Conservation (phyloP, 345 rosid genomes). For the Hypericum perforatum region DNA sequence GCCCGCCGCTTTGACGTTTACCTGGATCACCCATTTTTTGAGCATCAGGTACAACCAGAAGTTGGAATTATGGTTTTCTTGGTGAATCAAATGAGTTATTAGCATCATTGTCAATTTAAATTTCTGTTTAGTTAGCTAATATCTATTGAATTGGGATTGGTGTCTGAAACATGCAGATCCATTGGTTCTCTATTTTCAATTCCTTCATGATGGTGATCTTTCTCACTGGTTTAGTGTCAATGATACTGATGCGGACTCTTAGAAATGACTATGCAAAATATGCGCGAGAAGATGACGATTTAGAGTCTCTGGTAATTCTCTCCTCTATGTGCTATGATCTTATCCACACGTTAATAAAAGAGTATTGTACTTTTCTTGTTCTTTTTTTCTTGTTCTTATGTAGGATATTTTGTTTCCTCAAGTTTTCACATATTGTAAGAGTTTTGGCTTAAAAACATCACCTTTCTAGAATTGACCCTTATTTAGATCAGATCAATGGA, state of each 20-base stretch:
- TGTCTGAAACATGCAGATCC: conserved; percentile 46
- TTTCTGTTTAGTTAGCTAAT: neutral
- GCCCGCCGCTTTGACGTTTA: conserved; percentile 89
- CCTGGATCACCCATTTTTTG: conserved; percentile 88
- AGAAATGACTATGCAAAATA: conserved; percentile 93
- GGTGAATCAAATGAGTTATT: no score
- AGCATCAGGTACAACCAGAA: conserved; percentile 61
- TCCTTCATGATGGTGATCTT: conserved; percentile 98
- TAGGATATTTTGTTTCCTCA: no score
- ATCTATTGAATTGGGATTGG: conserved; percentile 8
- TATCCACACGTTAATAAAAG: neutral
- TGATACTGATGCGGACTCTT: conserved; percentile 94
- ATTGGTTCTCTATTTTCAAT: conserved; percentile 95
- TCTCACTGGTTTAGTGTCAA: conserved; percentile 92
- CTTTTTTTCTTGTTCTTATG: no score
- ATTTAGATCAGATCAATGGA: no score
- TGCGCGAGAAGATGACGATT: conserved; percentile 94
- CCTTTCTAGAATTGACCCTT: no score
- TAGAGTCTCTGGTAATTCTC: conserved; percentile 72
- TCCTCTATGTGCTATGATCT: neutral
- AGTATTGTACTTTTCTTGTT: no score
- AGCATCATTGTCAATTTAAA: neutral
- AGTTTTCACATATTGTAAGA: no score
- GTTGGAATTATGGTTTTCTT: no score
- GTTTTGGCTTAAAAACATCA: no score